Conservation (phyloP, 2,329 filamentous ascomycete genomes). For the Simplicillium aogashimaense region DNA sequence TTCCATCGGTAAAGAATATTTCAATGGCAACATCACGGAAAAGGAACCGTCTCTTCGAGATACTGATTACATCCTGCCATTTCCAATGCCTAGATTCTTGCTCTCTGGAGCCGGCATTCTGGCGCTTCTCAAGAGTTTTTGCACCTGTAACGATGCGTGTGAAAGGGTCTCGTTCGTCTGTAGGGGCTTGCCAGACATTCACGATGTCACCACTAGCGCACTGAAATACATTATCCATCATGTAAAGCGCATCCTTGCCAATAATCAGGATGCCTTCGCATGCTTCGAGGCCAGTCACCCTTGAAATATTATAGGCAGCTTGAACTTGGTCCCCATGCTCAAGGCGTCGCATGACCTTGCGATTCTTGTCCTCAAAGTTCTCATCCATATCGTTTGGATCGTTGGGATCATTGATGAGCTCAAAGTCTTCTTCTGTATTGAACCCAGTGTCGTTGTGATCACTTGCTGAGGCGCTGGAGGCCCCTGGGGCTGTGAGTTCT, state of each 20-base stretch:
- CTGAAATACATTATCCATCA: conserved; percentile 95
- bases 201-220: conserved; percentile 92
- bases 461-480: conserved; percentile 9
- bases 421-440: conserved; percentile 78
- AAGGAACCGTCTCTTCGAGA: conserved; percentile 89
- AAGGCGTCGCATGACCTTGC: conserved; percentile 91
- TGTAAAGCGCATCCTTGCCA: conserved; percentile 83
- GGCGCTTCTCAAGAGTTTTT: conserved; percentile 50
- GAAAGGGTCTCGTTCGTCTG: conserved; percentile 89
- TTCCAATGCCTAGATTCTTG: conserved; percentile 86
- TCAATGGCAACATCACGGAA: conserved; percentile 96
- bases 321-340: conserved; percentile 87
- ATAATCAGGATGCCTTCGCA: conserved; percentile 89
- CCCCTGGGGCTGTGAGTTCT: no score
- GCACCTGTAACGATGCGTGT: conserved; percentile 79
- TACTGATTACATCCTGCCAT: conserved; percentile 88
- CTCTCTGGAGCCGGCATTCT: conserved; percentile 44
- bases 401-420: conserved; percentile 88
- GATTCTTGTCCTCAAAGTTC: conserved; percentile 92
- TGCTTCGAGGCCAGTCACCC: conserved; percentile 86
- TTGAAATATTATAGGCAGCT: conserved; percentile 88
- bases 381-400: conserved; percentile 65
- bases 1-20: conserved; percentile 92
- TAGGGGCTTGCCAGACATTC: conserved; percentile 86
- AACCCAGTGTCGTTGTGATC: conserved; percentile 18